A percentile compares a stretch with the other conserved stretches of the same genome.
These are phyloP conservation scores for Tetracladium maxilliforme DNA, from an alignment of 2,329 filamentous ascomycete genomes.

Conservation along the genomic window DNA sequence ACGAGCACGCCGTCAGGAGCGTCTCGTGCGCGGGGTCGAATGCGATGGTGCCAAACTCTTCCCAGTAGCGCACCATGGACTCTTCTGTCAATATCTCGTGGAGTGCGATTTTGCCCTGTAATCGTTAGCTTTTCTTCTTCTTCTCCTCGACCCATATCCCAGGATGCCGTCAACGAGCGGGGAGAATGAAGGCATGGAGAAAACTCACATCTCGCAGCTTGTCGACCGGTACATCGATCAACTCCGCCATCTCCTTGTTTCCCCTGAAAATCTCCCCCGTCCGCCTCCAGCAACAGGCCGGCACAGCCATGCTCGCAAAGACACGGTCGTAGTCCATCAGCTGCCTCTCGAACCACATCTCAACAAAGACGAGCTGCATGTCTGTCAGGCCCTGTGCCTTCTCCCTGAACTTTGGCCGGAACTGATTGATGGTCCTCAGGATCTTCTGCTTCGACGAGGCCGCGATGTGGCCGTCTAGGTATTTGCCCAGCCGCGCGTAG, in stretches of 20 bases:
- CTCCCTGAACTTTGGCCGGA: conserved; percentile 89
- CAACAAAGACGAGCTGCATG: conserved; percentile 84
- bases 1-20: conserved; percentile 79
- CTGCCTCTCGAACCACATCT: conserved; percentile 98
- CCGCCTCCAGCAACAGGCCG: conserved; percentile 90
- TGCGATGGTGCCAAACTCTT: conserved; percentile 95
- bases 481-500: conserved; percentile 76
- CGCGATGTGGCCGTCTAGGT: conserved; percentile 82
- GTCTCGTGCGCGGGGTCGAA: conserved; percentile 92
- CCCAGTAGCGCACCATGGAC: conserved; percentile 93
- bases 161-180: conserved; percentile 2
- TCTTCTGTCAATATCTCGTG: conserved; percentile 95
- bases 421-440: conserved; percentile 77
- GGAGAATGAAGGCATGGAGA: conserved; percentile 2
- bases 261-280: conserved; percentile 96
- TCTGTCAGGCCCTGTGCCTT: conserved; percentile 87
- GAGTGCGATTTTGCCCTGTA: conserved; percentile 78
- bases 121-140: conserved; percentile 2
- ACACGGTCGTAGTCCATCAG: conserved; percentile 97
- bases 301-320: conserved; percentile 97
- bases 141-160: conserved; percentile 1
- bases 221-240: conserved; percentile 87
- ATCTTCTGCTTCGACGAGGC: conserved; percentile 80
- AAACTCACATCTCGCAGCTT: conserved; percentile 70
- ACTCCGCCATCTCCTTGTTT: conserved; percentile 96